Conservation (phyloP, 2,329 filamentous ascomycete genomes). For the Alternaria consortialis region DNA sequence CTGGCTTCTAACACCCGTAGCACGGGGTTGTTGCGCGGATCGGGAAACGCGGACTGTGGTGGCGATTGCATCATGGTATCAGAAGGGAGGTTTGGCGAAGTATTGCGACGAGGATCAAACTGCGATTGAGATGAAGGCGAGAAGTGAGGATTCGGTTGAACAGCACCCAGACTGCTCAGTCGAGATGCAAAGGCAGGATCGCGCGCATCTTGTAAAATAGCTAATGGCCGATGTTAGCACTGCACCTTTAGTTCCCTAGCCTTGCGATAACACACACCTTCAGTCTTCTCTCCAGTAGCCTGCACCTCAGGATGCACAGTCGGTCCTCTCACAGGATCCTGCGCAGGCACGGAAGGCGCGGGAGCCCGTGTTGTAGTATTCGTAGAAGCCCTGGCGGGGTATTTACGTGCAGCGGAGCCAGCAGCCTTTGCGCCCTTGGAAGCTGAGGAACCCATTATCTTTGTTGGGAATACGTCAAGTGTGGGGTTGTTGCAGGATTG, state of each 20-base stretch:
- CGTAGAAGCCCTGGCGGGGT: slow-evolving; percentile 60
- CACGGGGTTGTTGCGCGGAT: slow-evolving; percentile 60
- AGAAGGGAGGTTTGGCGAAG: slow-evolving; percentile 32
- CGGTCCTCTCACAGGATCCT: slow-evolving; percentile 48
- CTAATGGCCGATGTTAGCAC: slow-evolving; percentile 41
- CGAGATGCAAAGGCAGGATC: slow-evolving; percentile 79
- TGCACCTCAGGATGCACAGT: slow-evolving; percentile 52
- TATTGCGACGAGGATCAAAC: slow-evolving; percentile 45
- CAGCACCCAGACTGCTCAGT: slow-evolving; percentile 71
- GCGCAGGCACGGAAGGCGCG: slow-evolving; percentile 40
- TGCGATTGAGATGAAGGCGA: slow-evolving; percentile 64
- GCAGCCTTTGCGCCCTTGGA: slow-evolving; percentile 65
- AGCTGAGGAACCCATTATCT: slow-evolving; percentile 64
- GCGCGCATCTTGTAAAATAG: slow-evolving; percentile 67
- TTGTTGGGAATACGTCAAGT: slow-evolving; percentile 12
- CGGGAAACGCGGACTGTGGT: slow-evolving; percentile 44
- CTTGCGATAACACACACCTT: slow-evolving; percentile 42
- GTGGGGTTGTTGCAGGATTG: slow-evolving; percentile 27
- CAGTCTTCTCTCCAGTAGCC: slow-evolving; percentile 50
- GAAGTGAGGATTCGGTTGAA: slow-evolving; percentile 65
- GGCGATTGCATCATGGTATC: slow-evolving; percentile 44
- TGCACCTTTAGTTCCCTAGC: not conserved
- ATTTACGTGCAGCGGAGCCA: slow-evolving; percentile 62
- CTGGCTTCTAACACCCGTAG: slow-evolving; percentile 63
- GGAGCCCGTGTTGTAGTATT: slow-evolving; percentile 43